These are phyloP conservation scores for Chalciporus pseudorubinellus DNA, from an alignment of 768 basidiomycete species.

Conservation along the genomic window DNA sequence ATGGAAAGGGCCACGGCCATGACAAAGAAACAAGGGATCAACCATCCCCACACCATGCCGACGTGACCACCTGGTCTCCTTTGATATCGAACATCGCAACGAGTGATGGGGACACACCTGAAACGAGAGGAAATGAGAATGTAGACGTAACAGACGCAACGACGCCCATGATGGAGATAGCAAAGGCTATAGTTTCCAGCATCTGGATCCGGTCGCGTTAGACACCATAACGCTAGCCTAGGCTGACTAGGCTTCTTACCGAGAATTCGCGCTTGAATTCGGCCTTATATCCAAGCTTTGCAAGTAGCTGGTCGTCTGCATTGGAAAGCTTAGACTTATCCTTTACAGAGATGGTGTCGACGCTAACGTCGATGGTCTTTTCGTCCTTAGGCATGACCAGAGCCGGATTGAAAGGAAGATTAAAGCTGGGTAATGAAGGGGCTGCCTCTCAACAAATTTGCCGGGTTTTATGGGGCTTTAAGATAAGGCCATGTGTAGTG, in stretches of 20 bases:
- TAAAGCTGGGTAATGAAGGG: background rate
- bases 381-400: constrained; percentile 24
- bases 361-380: constrained; percentile 11
- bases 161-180: constrained; percentile 72
- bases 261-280: constrained; percentile 76
- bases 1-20: constrained; percentile 66
- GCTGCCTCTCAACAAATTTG: background rate
- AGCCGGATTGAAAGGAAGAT: too few species aligned
- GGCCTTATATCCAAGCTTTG: constrained; percentile 65
- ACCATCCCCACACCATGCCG: constrained; percentile 78
- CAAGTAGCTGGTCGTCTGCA: constrained; percentile 57
- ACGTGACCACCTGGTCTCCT: constrained; percentile 59
- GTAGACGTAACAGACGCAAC: constrained; percentile 68
- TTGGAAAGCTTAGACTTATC: constrained; percentile 22
- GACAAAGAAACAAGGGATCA: constrained; percentile 69
- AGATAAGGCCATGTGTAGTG: too few species aligned
- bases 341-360: constrained; percentile 11
- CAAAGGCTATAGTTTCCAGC: constrained; percentile 62
- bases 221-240: too few species aligned
- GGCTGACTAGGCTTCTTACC: too few species aligned
- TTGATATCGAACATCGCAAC: background rate
- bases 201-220: constrained; percentile 38
- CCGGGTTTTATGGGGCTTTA: background rate
- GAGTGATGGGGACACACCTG: constrained; percentile 40
- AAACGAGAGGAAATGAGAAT: constrained; percentile 58